phyloP scores from a whole-genome alignment of 305 asterid genomes.

The Lippia alba region DNA sequence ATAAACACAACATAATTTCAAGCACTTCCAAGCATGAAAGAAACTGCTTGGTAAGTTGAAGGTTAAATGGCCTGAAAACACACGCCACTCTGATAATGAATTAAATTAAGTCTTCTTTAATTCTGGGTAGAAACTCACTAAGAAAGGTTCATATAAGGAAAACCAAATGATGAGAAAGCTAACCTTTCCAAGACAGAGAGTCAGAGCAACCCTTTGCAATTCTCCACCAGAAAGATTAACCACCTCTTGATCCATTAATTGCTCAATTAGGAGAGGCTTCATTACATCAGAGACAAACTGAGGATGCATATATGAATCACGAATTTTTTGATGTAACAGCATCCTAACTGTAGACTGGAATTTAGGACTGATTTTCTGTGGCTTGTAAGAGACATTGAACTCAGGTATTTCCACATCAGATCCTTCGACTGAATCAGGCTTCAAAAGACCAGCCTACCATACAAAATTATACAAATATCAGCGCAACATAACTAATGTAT shows the following conservation, averaged over 20 bases:
- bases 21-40: no score
- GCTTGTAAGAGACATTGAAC: slow-evolving; percentile 94
- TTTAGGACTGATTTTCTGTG: slow-evolving; percentile 94
- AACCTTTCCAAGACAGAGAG: slow-evolving; percentile 98
- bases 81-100: neutral
- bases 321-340: slow-evolving; percentile 79
- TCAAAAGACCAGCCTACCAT: slow-evolving; percentile 89
- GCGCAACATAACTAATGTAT: slow-evolving; percentile 22
- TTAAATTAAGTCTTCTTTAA: neutral
- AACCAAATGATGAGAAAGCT: slow-evolving; percentile 11
- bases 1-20: no score
- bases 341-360: slow-evolving; percentile 71
- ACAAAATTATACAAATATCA: slow-evolving; percentile 18
- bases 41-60: neutral
- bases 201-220: slow-evolving; percentile 91
- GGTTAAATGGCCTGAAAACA: neutral
- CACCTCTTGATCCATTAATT: slow-evolving; percentile 97
- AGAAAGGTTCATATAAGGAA: slow-evolving; percentile 19
- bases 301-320: slow-evolving; percentile 88
- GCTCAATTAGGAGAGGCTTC: slow-evolving; percentile 97
- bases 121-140: neutral
- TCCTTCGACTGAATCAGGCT: slow-evolving; percentile 82
- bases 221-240: slow-evolving; percentile 99
- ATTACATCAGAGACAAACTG: slow-evolving; percentile 95
- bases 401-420: slow-evolving; percentile 88